Base-by-base conservation (phyloP, 2,329 filamentous ascomycete species). In the Pseudodiploospora longispora region DNA sequence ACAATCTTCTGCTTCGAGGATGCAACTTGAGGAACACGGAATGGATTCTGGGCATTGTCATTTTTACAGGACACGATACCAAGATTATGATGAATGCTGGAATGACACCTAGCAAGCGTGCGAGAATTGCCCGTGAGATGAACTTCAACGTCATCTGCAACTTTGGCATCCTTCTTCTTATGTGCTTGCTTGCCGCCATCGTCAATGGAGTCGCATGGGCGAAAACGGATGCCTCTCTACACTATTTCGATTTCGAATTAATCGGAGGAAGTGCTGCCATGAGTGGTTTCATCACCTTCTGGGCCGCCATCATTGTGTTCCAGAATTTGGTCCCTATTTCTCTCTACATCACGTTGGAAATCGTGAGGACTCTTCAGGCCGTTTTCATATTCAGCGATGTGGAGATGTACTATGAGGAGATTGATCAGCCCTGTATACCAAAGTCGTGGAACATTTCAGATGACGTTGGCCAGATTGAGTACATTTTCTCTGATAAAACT, bases 71-170 rank as follows among this genome's bases (percentile, higher is more conserved):
- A 31, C 82, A 90, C 59, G 91, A 98, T 62, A 95, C 91, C 31
- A 98, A 97, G 69, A 97, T 96, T 62, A 98, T 98, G 93, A 85
- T 96, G 70, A 98, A 98, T 61, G 87, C 93, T 29, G 93, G 93
- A 48, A 84, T 91, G 50, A 98, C 93, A 2, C 93, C 94, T 9
- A 95, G 82, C 62, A 98, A 98, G 71, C 85, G 91, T 50, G 81
- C 93, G 33, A 82, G 87, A 53, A 90, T 98, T 56, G 87, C 90
- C 42, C 84, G 88, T 50, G 90, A 95, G 62, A 77, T 98, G 54
- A 98, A 98, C 70, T 94, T 88, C 78, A 95, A 95, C 64, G 90
- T 98, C 63, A 77, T 97, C 48, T 95, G 90, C 76, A 98, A 98
- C 66, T 97, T 98, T 60, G 72, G 85, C 55, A 82, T 98, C 54